Conservation (phyloP, 108 stramenopile species). For the Ochromonas danica region DNA sequence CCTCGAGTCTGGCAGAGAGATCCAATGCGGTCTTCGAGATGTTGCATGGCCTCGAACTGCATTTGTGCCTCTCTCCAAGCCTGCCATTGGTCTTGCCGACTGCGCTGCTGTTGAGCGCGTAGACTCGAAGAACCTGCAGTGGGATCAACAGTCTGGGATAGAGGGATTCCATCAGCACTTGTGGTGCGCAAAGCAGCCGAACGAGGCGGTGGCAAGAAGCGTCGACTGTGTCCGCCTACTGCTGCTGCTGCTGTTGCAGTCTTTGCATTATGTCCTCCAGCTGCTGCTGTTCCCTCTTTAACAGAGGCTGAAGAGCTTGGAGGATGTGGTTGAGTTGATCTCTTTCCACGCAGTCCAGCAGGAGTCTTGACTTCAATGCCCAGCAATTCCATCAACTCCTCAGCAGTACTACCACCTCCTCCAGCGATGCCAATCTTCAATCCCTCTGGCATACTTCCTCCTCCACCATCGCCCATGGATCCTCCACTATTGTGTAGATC, state of each 20-base stretch:
- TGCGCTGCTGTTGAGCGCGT: background rate
- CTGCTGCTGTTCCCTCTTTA: background rate
- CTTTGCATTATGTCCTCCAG: background rate
- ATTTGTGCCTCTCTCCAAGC: conserved; percentile 28
- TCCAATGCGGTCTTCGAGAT: conserved; percentile 1
- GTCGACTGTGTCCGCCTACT: background rate
- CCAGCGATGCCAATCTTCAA: no score
- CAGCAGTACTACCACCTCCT: background rate
- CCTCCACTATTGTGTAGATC: background rate
- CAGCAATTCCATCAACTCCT: conserved; percentile 25
- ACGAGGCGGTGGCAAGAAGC: background rate
- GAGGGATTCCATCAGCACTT: background rate
- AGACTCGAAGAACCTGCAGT: background rate
- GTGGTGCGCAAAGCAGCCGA: conserved; percentile 7
- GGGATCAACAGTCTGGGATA: background rate
- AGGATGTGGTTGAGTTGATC: background rate
- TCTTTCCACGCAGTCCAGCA: background rate
- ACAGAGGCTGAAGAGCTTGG: no score
- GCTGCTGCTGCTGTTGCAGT: background rate
- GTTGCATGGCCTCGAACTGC: conserved; percentile 12
- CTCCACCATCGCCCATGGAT: no score
- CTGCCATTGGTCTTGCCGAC: conserved; percentile 25
- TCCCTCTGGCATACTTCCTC: no score
- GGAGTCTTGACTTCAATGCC: background rate
- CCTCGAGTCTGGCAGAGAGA: background rate